phyloP scores from a whole-genome alignment of 2,329 filamentous ascomycete genomes.

The Albophoma yamanashiensis region DNA sequence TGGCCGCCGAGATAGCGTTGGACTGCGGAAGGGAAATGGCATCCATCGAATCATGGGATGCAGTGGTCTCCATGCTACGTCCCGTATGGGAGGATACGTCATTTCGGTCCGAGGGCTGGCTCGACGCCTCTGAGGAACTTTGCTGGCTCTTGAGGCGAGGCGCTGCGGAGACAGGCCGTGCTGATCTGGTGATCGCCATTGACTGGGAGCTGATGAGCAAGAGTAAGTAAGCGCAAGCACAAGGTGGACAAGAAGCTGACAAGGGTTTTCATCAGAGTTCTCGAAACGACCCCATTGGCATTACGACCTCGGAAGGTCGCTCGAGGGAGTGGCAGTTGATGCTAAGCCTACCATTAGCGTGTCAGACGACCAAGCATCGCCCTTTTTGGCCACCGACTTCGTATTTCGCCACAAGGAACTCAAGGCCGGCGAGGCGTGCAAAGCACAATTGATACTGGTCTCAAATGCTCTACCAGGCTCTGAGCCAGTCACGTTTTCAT shows the following conservation, averaged over 20 bases:
- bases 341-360: constrained; percentile 39
- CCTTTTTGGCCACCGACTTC: constrained; percentile 44
- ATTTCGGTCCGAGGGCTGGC: constrained; percentile 50
- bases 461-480: constrained; percentile 45
- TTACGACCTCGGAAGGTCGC: constrained; percentile 48
- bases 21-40: constrained; percentile 47
- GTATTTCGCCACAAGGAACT: constrained; percentile 47
- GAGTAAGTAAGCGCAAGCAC: constrained; percentile 28
- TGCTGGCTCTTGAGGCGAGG: constrained; percentile 50
- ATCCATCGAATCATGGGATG: constrained; percentile 38
- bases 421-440: constrained; percentile 49
- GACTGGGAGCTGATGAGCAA: constrained; percentile 55
- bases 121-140: constrained; percentile 47
- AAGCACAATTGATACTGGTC: constrained; percentile 45
- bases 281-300: constrained; percentile 43
- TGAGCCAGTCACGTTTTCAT: constrained; percentile 38
- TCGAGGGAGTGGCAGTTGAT: constrained; percentile 35
- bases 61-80: constrained; percentile 40
- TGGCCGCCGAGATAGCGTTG: constrained; percentile 44
- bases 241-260: constrained; percentile 2
- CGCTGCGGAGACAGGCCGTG: constrained; percentile 39
- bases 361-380: constrained; percentile 38
- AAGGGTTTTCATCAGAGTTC: constrained; percentile 31
- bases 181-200: constrained; percentile 46
- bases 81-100: constrained; percentile 47